A percentile compares a stretch with the other conserved stretches of the same genome.
Conservation (phyloP, 495 filamentous ascomycete species). For the Hypomontagnella monticulosa region DNA sequence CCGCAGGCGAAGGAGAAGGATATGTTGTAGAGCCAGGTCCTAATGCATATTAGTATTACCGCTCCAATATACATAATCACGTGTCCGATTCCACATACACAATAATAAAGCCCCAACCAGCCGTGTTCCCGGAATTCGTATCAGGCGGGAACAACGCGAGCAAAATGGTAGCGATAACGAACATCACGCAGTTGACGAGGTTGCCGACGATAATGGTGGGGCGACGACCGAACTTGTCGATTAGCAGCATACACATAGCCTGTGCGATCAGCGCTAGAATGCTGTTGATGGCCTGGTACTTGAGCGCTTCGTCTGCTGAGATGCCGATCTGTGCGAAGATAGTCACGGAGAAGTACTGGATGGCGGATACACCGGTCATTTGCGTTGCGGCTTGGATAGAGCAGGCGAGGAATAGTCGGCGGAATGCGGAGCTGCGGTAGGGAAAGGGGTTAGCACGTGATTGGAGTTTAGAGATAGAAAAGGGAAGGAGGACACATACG, state of each 20-base stretch:
- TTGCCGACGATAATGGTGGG: conserved; percentile 73
- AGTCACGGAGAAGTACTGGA: conserved; percentile 76
- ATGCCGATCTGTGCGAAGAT: conserved; percentile 78
- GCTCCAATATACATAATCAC: neutral
- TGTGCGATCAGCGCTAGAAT: conserved; percentile 73
- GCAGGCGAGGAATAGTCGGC: conserved; percentile 73
- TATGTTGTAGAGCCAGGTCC: conserved; percentile 77
- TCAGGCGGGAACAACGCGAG: conserved; percentile 66
- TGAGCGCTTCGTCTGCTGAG: conserved; percentile 66
- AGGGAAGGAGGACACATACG: conserved; percentile 15
- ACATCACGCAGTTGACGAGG: conserved; percentile 68
- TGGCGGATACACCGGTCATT: conserved; percentile 78
- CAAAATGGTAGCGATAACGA: conserved; percentile 50
- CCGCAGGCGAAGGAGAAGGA: conserved; percentile 72
- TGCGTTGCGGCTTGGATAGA: conserved; percentile 74
- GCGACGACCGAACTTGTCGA: conserved; percentile 72
- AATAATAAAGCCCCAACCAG: conserved; percentile 79
- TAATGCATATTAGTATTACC: conserved; percentile 14
- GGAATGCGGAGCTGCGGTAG: conserved; percentile 64
- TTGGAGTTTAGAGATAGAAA: neutral
- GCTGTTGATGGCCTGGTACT: conserved; percentile 77
- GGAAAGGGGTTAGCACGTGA: neutral
- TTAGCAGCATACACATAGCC: conserved; percentile 71
- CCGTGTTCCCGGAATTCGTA: conserved; percentile 59
- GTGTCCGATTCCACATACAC: conserved; percentile 44